A percentile compares a stretch with the other conserved stretches of the same genome.
Conservation (phyloP, 306 rosid genomes). For the cucumber (Cucumis sativus) region DNA sequence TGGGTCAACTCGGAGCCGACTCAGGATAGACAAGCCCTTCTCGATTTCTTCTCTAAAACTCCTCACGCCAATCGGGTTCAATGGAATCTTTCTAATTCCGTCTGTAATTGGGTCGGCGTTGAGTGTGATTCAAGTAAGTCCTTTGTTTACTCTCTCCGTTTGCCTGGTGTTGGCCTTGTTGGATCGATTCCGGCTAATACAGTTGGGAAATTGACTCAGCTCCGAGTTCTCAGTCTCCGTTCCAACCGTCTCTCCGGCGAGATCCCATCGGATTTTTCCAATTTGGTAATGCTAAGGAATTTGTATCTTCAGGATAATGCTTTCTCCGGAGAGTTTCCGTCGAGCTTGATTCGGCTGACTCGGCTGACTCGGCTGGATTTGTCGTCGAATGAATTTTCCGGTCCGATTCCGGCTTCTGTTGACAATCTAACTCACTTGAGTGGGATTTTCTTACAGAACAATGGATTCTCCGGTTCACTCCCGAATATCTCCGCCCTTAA, state of each 20-base stretch:
- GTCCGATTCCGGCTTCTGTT: conserved; percentile 50
- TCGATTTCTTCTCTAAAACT: conserved; percentile 43
- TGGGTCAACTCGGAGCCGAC: conserved; percentile 58
- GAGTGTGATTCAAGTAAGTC: conserved; percentile 39
- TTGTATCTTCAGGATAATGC: conserved; percentile 56
- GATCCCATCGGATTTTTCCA: conserved; percentile 63
- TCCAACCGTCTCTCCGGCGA: conserved; percentile 58
- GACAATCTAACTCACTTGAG: conserved; percentile 59
- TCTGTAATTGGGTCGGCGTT: conserved; percentile 79
- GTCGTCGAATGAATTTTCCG: conserved; percentile 57
- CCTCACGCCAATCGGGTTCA: conserved; percentile 58
- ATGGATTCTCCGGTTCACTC: conserved; percentile 47
- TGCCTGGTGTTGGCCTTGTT: conserved; percentile 74
- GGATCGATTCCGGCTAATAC: conserved; percentile 67
- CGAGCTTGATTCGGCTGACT: conserved; percentile 26
- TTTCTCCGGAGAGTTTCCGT: conserved; percentile 53
- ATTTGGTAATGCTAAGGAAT: conserved; percentile 46
- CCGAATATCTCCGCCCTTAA: conserved; percentile 25
- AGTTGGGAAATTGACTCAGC: conserved; percentile 41
- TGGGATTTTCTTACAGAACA: conserved; percentile 48
- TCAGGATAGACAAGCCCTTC: conserved; percentile 81
- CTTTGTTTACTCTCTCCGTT: conserved; percentile 45
- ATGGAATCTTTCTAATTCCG: conserved; percentile 72
- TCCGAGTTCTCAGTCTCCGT: conserved; percentile 80
- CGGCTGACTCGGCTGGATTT: conserved; percentile 66